Base-by-base conservation (phyloP, 2,329 filamentous ascomycete species). In the Pestalotiopsis sp. region DNA sequence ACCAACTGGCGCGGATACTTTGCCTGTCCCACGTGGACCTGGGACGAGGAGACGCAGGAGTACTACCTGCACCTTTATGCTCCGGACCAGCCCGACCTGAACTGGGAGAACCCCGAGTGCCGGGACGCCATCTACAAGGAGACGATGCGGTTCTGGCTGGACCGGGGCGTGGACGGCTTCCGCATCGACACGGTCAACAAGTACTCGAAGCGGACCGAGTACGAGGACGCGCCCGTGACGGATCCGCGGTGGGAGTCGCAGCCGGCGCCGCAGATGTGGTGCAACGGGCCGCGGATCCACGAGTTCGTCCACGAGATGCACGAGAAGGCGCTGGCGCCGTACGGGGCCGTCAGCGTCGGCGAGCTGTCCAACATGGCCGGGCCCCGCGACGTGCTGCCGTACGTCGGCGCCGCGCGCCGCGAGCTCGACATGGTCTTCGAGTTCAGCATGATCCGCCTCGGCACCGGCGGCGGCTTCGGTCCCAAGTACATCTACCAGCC, bases 101-200 rank as follows among this genome's bases (percentile, higher is more conserved):
- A 94, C 75, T 94, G 92, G 92, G 90, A 93, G 67, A 90, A 91
- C 63, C 83, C 85, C 0, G 86, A 87, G 2, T 89, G 91, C 7
- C 87, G 91, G 6, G 82, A 89, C 65, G 92, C 89, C 0, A 90
- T 93, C 1, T 91, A 93, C 74, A 83, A 90, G 5, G 76, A 81
- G 5, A 88, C 91, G 4, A 91, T 93, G 85, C 83, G 84, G 0
- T 94, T 93, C 77, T 94, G 92, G 92, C 84, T 94, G 0, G 84
- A 93, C 67, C 87, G 88, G 5, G 91, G 90, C 0, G 87, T 90
- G 0, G 86, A 89, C 64, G 89, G 89, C 0, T 92, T 91, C 78
- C 84, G 90, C 4, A 90, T 91, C 79, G 90, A 92, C 70, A 89
- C 90, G 0, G 90, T 92, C 70, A 91, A 92, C 74, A 87, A 90